Percentiles rank a stretch among this genome's conserved stretches.
These are phyloP conservation scores for Exidia glandulosa DNA, from an alignment of 768 basidiomycete genomes.

Conservation along the genomic window DNA sequence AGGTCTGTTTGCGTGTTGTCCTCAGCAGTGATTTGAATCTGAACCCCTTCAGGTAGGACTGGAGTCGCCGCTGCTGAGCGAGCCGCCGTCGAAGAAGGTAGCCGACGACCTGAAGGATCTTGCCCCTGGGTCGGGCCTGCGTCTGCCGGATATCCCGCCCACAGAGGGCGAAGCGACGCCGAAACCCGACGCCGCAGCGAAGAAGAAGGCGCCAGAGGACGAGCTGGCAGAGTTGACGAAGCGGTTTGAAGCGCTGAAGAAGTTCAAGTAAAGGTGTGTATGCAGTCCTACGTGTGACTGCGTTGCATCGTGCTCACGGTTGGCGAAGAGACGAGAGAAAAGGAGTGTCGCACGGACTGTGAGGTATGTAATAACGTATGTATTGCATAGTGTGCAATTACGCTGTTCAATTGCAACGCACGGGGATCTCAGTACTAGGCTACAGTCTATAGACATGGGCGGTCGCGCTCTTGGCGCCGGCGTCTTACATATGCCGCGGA, in stretches of 20 bases:
- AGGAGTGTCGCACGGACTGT: too few relatives aligned
- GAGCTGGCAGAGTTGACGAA: conserved; percentile 66
- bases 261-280: conserved; percentile 24
- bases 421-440: too few relatives aligned
- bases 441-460: too few relatives aligned
- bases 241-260: conserved; percentile 83
- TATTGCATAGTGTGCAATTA: too few relatives aligned
- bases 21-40: not conserved
- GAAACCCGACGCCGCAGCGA: conserved; percentile 15
- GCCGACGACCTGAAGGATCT: conserved; percentile 14
- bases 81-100: conserved; percentile 10
- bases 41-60: not conserved
- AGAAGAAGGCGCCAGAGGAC: conserved; percentile 36
- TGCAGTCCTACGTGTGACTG: too few relatives aligned
- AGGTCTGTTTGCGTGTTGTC: conserved; percentile 24
- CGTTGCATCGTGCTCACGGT: too few relatives aligned
- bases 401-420: too few relatives aligned
- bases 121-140: conserved; percentile 25
- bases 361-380: too few relatives aligned
- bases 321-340: too few relatives aligned
- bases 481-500: too few relatives aligned
- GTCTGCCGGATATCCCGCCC: conserved; percentile 41
- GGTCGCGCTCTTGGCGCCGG: too few relatives aligned
- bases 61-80: conserved; percentile 13
- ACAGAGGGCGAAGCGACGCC: conserved; percentile 30